Evolutionary conservation across 1,284 basidiomycete genomes (phyloP).

Genomic region (Ustilago xerochloae): DNA sequence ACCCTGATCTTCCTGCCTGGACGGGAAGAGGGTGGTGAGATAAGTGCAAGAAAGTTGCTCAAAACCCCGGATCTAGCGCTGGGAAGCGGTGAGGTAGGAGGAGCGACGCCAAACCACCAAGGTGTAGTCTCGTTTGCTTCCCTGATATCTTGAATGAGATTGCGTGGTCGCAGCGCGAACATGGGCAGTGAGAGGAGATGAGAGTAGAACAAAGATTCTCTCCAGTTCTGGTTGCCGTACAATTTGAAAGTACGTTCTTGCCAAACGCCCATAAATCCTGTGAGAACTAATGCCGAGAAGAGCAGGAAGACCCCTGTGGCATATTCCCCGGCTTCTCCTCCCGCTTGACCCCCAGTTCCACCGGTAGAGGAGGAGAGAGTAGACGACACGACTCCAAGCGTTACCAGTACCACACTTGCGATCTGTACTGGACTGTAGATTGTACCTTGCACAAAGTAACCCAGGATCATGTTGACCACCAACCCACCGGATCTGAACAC

Average conservation of each 20-base stretch:
- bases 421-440: slow-evolving; percentile 53
- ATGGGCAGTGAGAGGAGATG: slow-evolving; percentile 78
- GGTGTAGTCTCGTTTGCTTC: slow-evolving; percentile 51
- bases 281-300: slow-evolving; percentile 80
- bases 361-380: slow-evolving; percentile 74
- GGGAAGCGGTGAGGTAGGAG: background rate
- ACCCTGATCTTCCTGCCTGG: no score
- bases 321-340: slow-evolving; percentile 70
- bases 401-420: slow-evolving; percentile 80
- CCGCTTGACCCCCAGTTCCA: background rate
- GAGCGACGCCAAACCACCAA: slow-evolving; percentile 50
- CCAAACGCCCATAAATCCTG: slow-evolving; percentile 83
- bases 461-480: slow-evolving; percentile 81
- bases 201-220: slow-evolving; percentile 87
- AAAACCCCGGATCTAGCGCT: slow-evolving; percentile 32
- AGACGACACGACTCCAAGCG: slow-evolving; percentile 82
- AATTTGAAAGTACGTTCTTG: slow-evolving; percentile 83
- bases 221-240: slow-evolving; percentile 80
- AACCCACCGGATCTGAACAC: slow-evolving; percentile 92
- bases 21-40: background rate
- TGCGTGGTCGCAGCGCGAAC: slow-evolving; percentile 69
- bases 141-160: slow-evolving; percentile 26
- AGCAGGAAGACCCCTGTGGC: slow-evolving; percentile 80
- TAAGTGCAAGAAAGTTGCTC: slow-evolving; percentile 6
- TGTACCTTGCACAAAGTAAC: slow-evolving; percentile 73